Base-by-base conservation (phyloP, 371 early-diverging fungal genomes). In the Mucor circinelloides region DNA sequence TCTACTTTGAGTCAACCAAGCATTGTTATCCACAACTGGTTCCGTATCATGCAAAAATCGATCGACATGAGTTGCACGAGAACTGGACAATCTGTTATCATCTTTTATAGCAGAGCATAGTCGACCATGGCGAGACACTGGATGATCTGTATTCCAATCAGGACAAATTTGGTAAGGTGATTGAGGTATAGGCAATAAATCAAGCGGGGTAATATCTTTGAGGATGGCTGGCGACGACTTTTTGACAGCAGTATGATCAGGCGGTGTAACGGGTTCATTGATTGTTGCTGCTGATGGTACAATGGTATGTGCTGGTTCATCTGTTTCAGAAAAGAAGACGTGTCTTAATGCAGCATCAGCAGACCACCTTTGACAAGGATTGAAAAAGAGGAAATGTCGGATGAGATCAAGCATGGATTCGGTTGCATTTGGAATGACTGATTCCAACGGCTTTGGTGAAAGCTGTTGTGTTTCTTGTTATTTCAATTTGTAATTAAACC, bases 381-480 rank as follows among this genome's bases (percentile, higher is more conserved):
- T 95, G 67, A 95, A 97, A n/a, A 85, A 85, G 10, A 99, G 77
- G 70, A 95, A 86, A 27, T 91, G 91, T n/a, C 84, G 84, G 2
- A 99, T 85, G 9, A 99, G 63, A 58, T 89, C 85, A n/a, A 93
- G 65, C 66, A 93, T 82, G 2, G 81, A 84, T 15, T 76, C 68
- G 0, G 92, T 80, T 4, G 90, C 94, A 21, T 80, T 82, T 7
- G 88, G 89, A 19, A 95, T 74, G 15, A 90, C 74, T 1, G 88
- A 67, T 32, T 74, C 73, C 34, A 96, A 73, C 7, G 89, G 83
- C 61, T 82, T 87, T 9, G 86, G 67, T 9, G 79, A 69, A 50
- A 84, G 72, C 73, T 91, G 76, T 7, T 28, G 1, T 56, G 3
- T 70, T 44, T 13, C 25, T 25, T 76, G 46, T 56, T 34, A 50